Evolutionary conservation across 495 filamentous ascomycete species (phyloP).

Genomic region (Lophium mytilinum): DNA sequence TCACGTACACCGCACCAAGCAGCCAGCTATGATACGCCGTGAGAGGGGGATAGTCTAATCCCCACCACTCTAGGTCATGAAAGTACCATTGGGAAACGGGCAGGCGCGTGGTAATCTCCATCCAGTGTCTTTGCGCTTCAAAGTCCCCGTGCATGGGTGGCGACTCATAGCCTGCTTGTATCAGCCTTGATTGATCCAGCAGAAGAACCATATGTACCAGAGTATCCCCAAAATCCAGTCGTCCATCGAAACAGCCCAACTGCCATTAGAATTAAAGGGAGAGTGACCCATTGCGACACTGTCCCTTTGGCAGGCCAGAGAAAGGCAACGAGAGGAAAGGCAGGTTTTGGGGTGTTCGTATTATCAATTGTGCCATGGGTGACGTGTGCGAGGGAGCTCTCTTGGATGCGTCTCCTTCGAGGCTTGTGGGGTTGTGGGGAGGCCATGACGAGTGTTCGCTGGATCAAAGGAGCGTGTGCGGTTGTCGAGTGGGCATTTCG

Average conservation of each 20-base stretch:
- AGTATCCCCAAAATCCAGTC: constrained; percentile 87
- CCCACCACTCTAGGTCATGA: constrained; percentile 95
- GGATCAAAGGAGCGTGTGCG: too few relatives aligned
- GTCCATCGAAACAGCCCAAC: constrained; percentile 92
- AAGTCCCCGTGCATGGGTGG: constrained; percentile 96
- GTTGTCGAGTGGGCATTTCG: too few relatives aligned
- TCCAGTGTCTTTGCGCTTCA: constrained; percentile 96
- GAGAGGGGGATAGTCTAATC: constrained; percentile 92
- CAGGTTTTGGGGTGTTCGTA: constrained; percentile 41
- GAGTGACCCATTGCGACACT: constrained; percentile 84
- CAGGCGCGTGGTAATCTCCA: constrained; percentile 86
- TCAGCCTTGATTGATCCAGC: not conserved
- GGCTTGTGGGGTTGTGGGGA: constrained; percentile 44
- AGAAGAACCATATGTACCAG: constrained; percentile 47
- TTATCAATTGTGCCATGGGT: constrained; percentile 44
- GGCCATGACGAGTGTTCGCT: constrained; percentile 11
- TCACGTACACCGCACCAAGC: constrained; percentile 67
- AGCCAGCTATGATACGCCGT: constrained; percentile 98
- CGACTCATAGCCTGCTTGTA: constrained; percentile 54
- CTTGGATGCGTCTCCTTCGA: constrained; percentile 47
- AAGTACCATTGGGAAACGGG: constrained; percentile 95
- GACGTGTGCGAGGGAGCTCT: constrained; percentile 38
- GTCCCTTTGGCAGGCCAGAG: constrained; percentile 81
- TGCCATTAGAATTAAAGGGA: constrained; percentile 80
- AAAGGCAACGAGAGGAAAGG: constrained; percentile 84